These are phyloP conservation scores for Salicornia ramosissima DNA, from an alignment of 148 eudicot genomes.

Conservation along the genomic window DNA sequence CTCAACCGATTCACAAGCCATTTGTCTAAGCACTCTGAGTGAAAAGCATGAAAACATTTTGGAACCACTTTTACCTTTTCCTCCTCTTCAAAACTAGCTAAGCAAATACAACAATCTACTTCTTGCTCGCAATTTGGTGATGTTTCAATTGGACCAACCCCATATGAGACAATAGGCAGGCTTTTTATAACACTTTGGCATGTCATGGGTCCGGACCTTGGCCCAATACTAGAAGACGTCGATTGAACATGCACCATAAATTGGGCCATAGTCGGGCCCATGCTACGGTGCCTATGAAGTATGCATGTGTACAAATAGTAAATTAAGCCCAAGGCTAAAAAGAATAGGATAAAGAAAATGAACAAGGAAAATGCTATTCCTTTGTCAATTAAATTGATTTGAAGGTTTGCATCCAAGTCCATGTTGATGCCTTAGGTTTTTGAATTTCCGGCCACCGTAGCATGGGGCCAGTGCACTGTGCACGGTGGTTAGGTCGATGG, in stretches of 20 bases:
- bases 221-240: neutral
- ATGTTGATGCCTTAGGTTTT: neutral
- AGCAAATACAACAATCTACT: conserved; percentile 15
- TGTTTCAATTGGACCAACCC: neutral
- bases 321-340: neutral
- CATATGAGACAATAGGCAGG: neutral
- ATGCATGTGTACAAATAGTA: neutral
- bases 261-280: neutral
- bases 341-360: neutral
- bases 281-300: neutral
- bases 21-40: conserved; percentile 31
- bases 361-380: neutral
- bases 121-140: neutral
- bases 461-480: neutral
- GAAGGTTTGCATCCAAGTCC: neutral
- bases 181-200: neutral
- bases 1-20: conserved; percentile 29
- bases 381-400: neutral
- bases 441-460: neutral
- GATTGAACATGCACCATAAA: neutral
- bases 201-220: neutral
- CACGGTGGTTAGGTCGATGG: neutral
- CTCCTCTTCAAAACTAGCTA: conserved; percentile 23
- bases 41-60: conserved; percentile 31
- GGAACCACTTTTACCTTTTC: conserved; percentile 39